Evolutionary conservation across 192 early-diverging fungal genomes (phyloP).

Genomic region (Coemansia sp.): DNA sequence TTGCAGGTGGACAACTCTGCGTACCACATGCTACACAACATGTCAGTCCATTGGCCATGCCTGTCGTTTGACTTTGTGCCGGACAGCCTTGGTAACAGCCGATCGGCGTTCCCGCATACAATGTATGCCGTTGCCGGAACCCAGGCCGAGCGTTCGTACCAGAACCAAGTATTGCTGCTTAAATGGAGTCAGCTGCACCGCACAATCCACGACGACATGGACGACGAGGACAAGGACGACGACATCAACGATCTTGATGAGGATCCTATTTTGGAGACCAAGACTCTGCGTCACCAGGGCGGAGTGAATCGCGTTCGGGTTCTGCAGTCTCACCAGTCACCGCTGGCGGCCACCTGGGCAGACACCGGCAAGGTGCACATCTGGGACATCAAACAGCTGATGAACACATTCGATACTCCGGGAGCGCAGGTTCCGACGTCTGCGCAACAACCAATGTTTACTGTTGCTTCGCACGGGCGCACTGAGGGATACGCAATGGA

Average conservation of each 20-base stretch:
- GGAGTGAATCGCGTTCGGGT: conserved; percentile 90
- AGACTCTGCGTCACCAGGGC: conserved; percentile 79
- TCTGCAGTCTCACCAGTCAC: conserved; percentile 56
- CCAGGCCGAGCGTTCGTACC: conserved; percentile 76
- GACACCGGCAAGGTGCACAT: conserved; percentile 96
- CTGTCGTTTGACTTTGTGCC: conserved; percentile 93
- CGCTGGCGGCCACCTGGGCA: conserved; percentile 87
- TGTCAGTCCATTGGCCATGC: conserved; percentile 94
- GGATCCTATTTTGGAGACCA: conserved; percentile 88
- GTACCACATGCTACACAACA: conserved; percentile 95
- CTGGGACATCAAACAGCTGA: conserved; percentile 79
- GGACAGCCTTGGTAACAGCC: conserved; percentile 77
- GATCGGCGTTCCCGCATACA: conserved; percentile 87
- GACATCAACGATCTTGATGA: conserved; percentile 90
- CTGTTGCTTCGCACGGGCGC: conserved; percentile 77
- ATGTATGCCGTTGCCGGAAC: conserved; percentile 93
- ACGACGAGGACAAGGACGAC: conserved; percentile 70
- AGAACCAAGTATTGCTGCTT: conserved; percentile 93
- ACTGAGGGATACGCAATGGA: conserved; percentile 95
- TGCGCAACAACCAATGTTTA: conserved; percentile 71
- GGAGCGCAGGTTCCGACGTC: conserved; percentile 64
- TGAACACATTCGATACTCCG: conserved; percentile 78
- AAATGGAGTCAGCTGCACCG: conserved; percentile 92
- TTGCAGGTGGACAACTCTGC: conserved; percentile 92
- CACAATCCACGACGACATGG: conserved; percentile 86